Evolutionary conservation across 768 basidiomycete genomes (phyloP), one percentile per base, ranked within the genome.

Genomic region (Trametes elegans): DNA sequence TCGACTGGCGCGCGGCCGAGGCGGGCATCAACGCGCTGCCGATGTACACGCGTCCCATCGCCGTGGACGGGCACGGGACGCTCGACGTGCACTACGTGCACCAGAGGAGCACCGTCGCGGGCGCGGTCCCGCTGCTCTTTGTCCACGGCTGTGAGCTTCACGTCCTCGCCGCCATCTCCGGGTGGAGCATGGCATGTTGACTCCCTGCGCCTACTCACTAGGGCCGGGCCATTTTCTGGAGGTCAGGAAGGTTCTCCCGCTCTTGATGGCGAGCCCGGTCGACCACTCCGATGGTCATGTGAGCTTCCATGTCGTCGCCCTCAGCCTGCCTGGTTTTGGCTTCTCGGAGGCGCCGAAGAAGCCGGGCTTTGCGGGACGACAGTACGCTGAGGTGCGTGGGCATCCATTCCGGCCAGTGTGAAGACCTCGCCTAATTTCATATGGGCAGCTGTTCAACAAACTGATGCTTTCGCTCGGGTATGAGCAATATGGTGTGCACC

Each of bases 201-300:
- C 7, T 24, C 16, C 27, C n/a, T n/a, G n/a, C n/a, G n/a, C n/a
- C n/a, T 29, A 29, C 24, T 16, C n/a, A 9, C 27, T 28, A 83
- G 83, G 84, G 85, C 82, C 82, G 0, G 84, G 84, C 51, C 74
- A 76, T 49, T 82, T 84, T 64, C 45, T 77, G 18, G 83, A 86
- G 66, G 78, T 76, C 9, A 62, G 69, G 42, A 85, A 84, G 68
- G 68, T 86, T 4, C 64, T 87, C 2, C 79, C 82, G 3, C 61
- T 83, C 3, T 67, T 87, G 57, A 70, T 75, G 0, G 64, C 72
- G 18, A 62, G 68, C 0, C 71, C 74, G 1, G 51, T 70, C 1
- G 66, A 72, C 0, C 72, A 78, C 4, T 83, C 82, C 1, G n/a
- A n/a, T n/a, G n/a, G n/a, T n/a, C n/a, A n/a, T n/a, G n/a, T n/a